Base-by-base conservation (phyloP, 2,329 filamentous ascomycete species). In the Juglanconis sp. region DNA sequence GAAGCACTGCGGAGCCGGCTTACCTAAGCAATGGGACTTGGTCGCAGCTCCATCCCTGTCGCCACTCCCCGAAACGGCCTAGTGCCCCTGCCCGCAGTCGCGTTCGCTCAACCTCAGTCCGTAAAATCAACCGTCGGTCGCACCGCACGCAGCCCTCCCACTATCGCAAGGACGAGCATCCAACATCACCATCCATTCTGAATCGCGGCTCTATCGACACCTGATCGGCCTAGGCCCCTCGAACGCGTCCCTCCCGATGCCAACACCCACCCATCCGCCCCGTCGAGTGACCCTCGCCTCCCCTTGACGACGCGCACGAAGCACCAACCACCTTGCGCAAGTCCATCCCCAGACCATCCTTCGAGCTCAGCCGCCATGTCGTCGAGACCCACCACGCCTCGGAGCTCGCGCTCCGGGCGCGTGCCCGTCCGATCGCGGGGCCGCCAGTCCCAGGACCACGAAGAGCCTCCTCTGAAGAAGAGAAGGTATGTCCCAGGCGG, bases 401-500 rank as follows among this genome's bases (percentile, higher is more conserved):
- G 61, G 61, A 61, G 53, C 61, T 63, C 61, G 15, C 61, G 61
- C 51, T 56, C 61, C 48, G 61, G 57, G 10, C 61, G 55, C 74
- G 80, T 58, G 79, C 79, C 55, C 76, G 80, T 47, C 80, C 80
- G 57, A 69, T 68, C 49, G 15, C 60, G 63, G 46, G 56, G 42
- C 34, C 47, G 56, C 68, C 72, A 32, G 72, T 72, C 47, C 78
- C 80, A 52, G 46, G 60, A 63, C 13, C 46, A 52, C 34, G 57
- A 63, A 48, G 87, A 89, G 66, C 87, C 87, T 32, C 87, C 88
- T 11, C 80, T 80, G 1, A 92, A 92, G 76, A 85, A 84, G 70
- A 82, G 87, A 66, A 84, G 86, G 74, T 97, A 96, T 76, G 84
- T 96, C 52, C 91, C 94, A 38, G 92, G 92, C 52, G 92, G 92